Percentiles rank a stretch among this genome's conserved stretches.
phyloP scores from a whole-genome alignment of 1,284 basidiomycete genomes.

The Sphaerobolus stellatus region DNA sequence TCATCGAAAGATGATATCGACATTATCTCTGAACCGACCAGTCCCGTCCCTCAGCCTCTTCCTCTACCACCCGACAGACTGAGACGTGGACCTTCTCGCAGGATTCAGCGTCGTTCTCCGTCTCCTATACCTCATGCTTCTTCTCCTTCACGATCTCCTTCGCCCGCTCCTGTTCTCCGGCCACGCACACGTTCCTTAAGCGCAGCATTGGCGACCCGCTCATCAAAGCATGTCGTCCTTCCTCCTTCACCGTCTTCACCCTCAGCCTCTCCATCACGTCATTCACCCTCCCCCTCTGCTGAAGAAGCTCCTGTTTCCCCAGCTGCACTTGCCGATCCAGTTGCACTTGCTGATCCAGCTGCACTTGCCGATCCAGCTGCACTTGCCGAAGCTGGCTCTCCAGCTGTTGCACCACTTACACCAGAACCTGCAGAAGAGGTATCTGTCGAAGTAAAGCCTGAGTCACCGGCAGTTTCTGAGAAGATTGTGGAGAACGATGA shows the following conservation, averaged over 20 bases:
- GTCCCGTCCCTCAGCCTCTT: neutral
- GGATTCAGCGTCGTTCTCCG: neutral
- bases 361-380: neutral
- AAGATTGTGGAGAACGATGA: neutral
- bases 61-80: neutral
- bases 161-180: neutral
- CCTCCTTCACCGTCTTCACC: neutral
- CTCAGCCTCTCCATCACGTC: neutral
- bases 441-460: neutral
- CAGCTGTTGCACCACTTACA: neutral
- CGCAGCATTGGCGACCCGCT: neutral
- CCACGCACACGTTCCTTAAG: constrained; percentile 2
- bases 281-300: neutral
- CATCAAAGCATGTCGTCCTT: neutral
- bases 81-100: neutral
- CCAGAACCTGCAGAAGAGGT: neutral
- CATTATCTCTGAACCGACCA: constrained; percentile 3
- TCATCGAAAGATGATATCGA: constrained; percentile 8
- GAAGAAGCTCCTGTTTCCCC: neutral
- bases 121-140: neutral
- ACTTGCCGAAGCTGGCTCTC: neutral
- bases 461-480: neutral
- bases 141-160: neutral
- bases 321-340: neutral
- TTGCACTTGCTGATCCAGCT: neutral